Percentiles rank a stretch among this genome's conserved stretches.
Evolutionary conservation across 2,329 filamentous ascomycete genomes (phyloP).

Genomic region (Phaeophleospora eucalypticola): DNA sequence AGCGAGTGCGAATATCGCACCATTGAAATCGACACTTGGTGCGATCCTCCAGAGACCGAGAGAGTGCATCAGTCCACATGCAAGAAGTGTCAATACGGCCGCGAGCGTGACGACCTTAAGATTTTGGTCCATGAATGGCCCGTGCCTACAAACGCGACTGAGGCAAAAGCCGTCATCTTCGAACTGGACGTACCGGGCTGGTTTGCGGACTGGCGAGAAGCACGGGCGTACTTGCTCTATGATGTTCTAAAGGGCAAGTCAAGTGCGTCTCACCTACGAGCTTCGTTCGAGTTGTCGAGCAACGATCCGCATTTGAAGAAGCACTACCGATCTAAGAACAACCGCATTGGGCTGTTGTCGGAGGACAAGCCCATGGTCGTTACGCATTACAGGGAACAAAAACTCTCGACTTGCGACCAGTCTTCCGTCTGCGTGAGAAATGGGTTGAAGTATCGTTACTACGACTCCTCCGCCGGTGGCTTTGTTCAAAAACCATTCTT

Average conservation of each 20-base stretch:
- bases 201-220: conserved; percentile 50
- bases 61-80: conserved; percentile 35
- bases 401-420: conserved; percentile 39
- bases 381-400: conserved; percentile 46
- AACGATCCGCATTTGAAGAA: conserved; percentile 21
- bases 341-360: conserved; percentile 41
- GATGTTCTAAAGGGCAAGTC: conserved; percentile 5
- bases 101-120: conserved; percentile 35
- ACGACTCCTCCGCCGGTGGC: conserved; percentile 34
- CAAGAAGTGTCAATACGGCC: conserved; percentile 41
- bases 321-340: not conserved
- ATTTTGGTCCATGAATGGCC: conserved; percentile 51
- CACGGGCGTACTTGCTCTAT: conserved; percentile 11
- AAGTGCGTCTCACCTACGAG: not conserved
- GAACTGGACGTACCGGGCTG: conserved; percentile 47
- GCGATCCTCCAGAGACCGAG: conserved; percentile 29
- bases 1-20: conserved; percentile 10
- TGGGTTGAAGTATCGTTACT: conserved; percentile 47
- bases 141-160: conserved; percentile 38
- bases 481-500: conserved; percentile 7
- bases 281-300: conserved; percentile 10
- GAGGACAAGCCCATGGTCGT: conserved; percentile 44
- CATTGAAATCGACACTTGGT: conserved; percentile 13
- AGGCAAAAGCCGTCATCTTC: conserved; percentile 48
- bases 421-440: conserved; percentile 45